Conservation (phyloP, 192 early-diverging fungal species). For the Coemansia sp. region DNA sequence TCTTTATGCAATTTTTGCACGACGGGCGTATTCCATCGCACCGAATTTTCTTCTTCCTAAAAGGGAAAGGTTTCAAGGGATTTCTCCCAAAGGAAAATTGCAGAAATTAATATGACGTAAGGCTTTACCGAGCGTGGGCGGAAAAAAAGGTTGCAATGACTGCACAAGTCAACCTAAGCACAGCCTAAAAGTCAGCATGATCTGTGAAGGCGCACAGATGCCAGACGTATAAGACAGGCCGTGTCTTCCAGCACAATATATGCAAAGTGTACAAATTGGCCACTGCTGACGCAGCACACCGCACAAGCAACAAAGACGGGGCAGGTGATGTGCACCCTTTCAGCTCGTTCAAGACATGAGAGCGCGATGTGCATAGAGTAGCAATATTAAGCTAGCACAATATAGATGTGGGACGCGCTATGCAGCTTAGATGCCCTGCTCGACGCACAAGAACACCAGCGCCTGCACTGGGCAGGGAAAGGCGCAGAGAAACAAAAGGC, state of each 20-base stretch:
- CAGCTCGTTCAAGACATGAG: background rate
- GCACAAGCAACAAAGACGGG: background rate
- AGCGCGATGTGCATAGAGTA: background rate
- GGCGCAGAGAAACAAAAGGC: background rate
- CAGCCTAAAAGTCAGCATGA: slow-evolving; percentile 2
- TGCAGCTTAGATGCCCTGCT: background rate
- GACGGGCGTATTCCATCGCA: slow-evolving; percentile 55
- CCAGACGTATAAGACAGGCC: background rate
- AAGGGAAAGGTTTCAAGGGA: background rate
- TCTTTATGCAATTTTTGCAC: slow-evolving; percentile 54
- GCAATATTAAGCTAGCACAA: background rate
- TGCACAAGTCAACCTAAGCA: slow-evolving; percentile 1
- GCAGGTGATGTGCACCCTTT: background rate
- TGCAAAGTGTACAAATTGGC: slow-evolving; percentile 2
- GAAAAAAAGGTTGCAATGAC: slow-evolving; percentile 2
- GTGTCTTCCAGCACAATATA: slow-evolving; percentile 5
- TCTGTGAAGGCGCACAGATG: background rate
- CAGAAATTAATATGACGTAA: slow-evolving; percentile 1
- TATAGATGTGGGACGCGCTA: background rate
- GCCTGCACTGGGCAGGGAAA: background rate
- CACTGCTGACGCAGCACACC: background rate
- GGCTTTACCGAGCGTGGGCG: background rate
- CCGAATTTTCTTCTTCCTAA: slow-evolving; percentile 53
- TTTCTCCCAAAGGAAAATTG: background rate
- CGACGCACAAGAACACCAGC: background rate